phyloP scores from a whole-genome alignment of 306 rosid species.

The Fagus crenata region DNA sequence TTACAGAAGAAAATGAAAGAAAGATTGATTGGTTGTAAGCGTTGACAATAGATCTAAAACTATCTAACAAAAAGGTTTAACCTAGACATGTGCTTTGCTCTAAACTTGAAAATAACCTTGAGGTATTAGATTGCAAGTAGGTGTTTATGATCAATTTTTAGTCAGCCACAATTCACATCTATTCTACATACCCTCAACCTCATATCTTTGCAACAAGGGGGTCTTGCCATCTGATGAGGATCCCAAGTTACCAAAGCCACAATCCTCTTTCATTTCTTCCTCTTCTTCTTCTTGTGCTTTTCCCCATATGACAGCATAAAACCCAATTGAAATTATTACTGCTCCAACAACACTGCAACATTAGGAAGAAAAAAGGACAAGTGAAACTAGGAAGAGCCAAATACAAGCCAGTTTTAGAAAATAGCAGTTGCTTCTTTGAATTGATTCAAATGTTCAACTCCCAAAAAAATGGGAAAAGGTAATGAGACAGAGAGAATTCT shows the following conservation, averaged over 20 bases:
- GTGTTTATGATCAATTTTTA: neutral
- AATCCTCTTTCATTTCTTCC: conserved; percentile 5
- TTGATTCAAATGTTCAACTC: neutral
- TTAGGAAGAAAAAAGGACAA: neutral
- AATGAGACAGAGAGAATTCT: neutral
- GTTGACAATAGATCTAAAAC: neutral
- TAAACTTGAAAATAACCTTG: neutral
- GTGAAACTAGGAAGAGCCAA: neutral
- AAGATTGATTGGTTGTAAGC: neutral
- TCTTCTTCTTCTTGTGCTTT: conserved; percentile 25
- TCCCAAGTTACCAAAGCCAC: conserved; percentile 1
- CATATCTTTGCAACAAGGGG: conserved; percentile 41
- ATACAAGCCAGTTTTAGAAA: neutral
- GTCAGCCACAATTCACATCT: neutral
- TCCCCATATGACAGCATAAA: conserved; percentile 39
- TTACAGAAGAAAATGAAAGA: neutral
- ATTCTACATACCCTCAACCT: neutral
- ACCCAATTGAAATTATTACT: conserved; percentile 30
- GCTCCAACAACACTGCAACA: conserved; percentile 43
- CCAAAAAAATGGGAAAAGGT: no score
- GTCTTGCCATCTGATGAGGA: conserved; percentile 3
- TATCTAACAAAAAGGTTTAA: neutral
- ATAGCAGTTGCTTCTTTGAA: neutral
- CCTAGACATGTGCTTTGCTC: neutral
- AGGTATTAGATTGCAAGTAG: neutral